phyloP scores from a whole-genome alignment of 305 asterid genomes.

The Fraxinus platypoda region DNA sequence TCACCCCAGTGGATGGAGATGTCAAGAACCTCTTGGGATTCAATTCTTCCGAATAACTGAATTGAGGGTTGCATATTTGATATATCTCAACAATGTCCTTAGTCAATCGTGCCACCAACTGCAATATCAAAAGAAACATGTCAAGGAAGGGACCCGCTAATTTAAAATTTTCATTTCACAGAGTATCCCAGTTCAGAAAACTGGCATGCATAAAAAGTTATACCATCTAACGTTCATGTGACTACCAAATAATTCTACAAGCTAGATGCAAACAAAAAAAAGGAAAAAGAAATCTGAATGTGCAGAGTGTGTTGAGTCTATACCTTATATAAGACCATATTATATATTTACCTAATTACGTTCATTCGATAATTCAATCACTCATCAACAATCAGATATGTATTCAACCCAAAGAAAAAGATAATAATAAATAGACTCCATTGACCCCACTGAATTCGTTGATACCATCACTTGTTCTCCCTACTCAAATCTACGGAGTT shows the following conservation, averaged over 20 bases:
- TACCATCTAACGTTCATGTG: neutral
- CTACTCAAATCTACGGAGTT: neutral
- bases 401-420: neutral
- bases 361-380: neutral
- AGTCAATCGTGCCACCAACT: constrained; percentile 91
- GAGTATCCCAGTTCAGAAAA: constrained; percentile 6
- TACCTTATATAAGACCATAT: neutral
- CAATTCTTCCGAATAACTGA: constrained; percentile 68
- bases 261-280: neutral
- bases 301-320: neutral
- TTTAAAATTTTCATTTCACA: constrained; percentile 23
- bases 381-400: neutral
- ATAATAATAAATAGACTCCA: neutral
- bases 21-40: constrained; percentile 94
- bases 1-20: constrained; percentile 79
- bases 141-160: constrained; percentile 15
- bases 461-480: neutral
- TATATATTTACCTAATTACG: neutral
- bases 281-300: neutral
- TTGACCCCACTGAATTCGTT: neutral
- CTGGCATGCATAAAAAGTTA: constrained; percentile 13
- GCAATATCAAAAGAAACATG: constrained; percentile 32
- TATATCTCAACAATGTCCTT: constrained; percentile 85
- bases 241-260: neutral
- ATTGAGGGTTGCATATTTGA: constrained; percentile 82